Percentiles rank a stretch among this genome's conserved stretches.
Conservation (phyloP, 2,329 filamentous ascomycete genomes). For the Diaporthe sp. region DNA sequence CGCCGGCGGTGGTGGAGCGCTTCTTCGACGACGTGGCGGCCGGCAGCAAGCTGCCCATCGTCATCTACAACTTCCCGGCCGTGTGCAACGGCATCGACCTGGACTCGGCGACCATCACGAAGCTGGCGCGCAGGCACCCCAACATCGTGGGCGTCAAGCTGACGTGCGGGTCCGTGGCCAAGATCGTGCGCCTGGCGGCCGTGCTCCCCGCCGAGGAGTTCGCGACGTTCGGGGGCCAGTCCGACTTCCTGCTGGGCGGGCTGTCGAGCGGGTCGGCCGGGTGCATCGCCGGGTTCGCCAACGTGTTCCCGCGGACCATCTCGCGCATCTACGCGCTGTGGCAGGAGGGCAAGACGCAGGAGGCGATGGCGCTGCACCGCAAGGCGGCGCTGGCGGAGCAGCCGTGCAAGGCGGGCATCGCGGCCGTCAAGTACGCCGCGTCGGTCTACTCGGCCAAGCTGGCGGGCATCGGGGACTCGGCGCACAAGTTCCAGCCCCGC, state of each 20-base stretch:
- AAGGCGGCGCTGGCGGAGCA: slow-evolving; percentile 76
- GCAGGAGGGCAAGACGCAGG: slow-evolving; percentile 66
- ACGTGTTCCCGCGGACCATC: slow-evolving; percentile 71
- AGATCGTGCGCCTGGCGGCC: slow-evolving; percentile 70
- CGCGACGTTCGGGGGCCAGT: slow-evolving; percentile 79
- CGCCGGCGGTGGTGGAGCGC: slow-evolving; percentile 66
- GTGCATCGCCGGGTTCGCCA: slow-evolving; percentile 74
- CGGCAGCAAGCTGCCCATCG: slow-evolving; percentile 67
- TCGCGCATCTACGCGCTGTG: slow-evolving; percentile 74
- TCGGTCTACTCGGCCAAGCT: slow-evolving; percentile 69
- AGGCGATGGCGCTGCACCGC: slow-evolving; percentile 72
- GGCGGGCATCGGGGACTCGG: slow-evolving; percentile 72
- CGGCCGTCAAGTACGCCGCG: slow-evolving; percentile 77
- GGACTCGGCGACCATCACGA: slow-evolving; percentile 72
- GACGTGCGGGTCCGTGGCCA: slow-evolving; percentile 78
- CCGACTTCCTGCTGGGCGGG: slow-evolving; percentile 77
- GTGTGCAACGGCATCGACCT: slow-evolving; percentile 79
- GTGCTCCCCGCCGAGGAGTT: slow-evolving; percentile 69
- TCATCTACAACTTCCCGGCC: slow-evolving; percentile 78
- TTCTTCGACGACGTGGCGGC: slow-evolving; percentile 72
- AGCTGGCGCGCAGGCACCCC: slow-evolving; percentile 62
- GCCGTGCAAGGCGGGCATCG: slow-evolving; percentile 76
- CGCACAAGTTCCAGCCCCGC: slow-evolving; percentile 70
- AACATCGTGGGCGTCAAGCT: slow-evolving; percentile 77
- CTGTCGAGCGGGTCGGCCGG: slow-evolving; percentile 71